Evolutionary conservation across 2,329 filamentous ascomycete genomes (phyloP), one percentile per base, ranked within the genome.

Genomic region (Pleomassaria siparia): DNA sequence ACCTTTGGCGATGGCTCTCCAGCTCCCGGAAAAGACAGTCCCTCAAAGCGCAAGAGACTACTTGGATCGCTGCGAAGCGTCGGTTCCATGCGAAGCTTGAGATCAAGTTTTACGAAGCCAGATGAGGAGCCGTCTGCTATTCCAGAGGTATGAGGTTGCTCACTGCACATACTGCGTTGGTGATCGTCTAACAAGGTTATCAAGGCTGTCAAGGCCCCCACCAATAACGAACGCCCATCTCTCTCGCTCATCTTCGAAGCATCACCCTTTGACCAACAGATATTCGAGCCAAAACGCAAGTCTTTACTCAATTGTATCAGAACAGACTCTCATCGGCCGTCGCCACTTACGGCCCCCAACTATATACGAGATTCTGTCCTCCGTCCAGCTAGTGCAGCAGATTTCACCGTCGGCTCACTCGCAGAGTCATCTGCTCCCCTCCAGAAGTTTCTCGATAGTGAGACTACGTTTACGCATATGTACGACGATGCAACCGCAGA

Each of bases 61-160:
- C 47, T 66, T 20, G 58, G 62, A 9, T 64, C 61, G 7, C 43
- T 67, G 49, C 57, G 62, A 41, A 63, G 58, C 43, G 59, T 69
- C 30, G 46, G 55, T 24, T 66, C 62, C 24, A 35, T 66, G 36
- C 58, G 60, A 35, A 62, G 44, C 26, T 21, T 63, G 12, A 54
- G 56, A 8, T 56, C 59, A n/a, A 47, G 51, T 33, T 61, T 57
- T 25, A 43, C 43, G 15, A 63, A 57, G 43, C 43, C 45, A 28
- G 37, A 33, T 21, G 54, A 52, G 10, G 41, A 44, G 9, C 21
- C 29, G 25, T 15, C 39, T 36, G 20, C 39, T 18, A 24, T 53
- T 15, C 25, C 30, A 22, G 49, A 55, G 41, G 53, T 55, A 50
- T 29, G 18, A 5, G 25, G 4, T 35, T 5, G 5, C 41, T 8